These are phyloP conservation scores for Hypoxylon sp. DNA, from an alignment of 2,329 filamentous ascomycete species.

Conservation along the genomic window DNA sequence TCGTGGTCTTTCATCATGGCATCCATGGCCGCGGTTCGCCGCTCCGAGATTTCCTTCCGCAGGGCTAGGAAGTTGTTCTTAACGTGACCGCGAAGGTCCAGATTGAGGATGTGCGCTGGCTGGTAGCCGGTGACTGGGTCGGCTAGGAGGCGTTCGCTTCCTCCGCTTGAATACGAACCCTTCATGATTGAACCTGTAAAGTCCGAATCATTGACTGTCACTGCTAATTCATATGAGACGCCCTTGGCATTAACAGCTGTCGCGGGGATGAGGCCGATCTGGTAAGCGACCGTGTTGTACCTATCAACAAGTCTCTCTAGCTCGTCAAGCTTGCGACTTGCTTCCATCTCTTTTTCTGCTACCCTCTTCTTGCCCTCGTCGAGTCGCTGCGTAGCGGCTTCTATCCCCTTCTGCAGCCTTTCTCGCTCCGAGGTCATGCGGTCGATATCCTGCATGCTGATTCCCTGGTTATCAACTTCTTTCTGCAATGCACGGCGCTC, in stretches of 20 bases:
- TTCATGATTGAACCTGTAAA: slow-evolving; percentile 76
- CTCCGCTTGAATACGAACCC: slow-evolving; percentile 56
- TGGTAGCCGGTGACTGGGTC: slow-evolving; percentile 90
- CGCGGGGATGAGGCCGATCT: slow-evolving; percentile 88
- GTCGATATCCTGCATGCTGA: slow-evolving; percentile 98
- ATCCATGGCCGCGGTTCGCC: slow-evolving; percentile 84
- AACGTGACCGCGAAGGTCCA: slow-evolving; percentile 86
- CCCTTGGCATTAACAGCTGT: slow-evolving; percentile 89
- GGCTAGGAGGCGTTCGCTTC: slow-evolving; percentile 82
- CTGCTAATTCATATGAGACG: slow-evolving; percentile 83
- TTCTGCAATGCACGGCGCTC: slow-evolving; percentile 85
- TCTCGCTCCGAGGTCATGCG: slow-evolving; percentile 97
- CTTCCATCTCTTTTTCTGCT: slow-evolving; percentile 88
- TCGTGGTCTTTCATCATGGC: slow-evolving; percentile 96
- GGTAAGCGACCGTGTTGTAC: slow-evolving; percentile 95
- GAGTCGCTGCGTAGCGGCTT: slow-evolving; percentile 78
- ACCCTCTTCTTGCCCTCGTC: slow-evolving; percentile 89
- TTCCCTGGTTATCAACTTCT: slow-evolving; percentile 90
- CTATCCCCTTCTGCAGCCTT: slow-evolving; percentile 88
- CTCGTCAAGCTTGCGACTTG: slow-evolving; percentile 87
- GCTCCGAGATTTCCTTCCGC: slow-evolving; percentile 92
- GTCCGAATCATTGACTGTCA: slow-evolving; percentile 85
- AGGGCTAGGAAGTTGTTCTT: slow-evolving; percentile 83
- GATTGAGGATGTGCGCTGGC: slow-evolving; percentile 86
- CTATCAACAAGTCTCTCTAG: slow-evolving; percentile 90